Evolutionary conservation across 345 rosid species (phyloP).

Genomic region (Eucalyptus regnans): DNA sequence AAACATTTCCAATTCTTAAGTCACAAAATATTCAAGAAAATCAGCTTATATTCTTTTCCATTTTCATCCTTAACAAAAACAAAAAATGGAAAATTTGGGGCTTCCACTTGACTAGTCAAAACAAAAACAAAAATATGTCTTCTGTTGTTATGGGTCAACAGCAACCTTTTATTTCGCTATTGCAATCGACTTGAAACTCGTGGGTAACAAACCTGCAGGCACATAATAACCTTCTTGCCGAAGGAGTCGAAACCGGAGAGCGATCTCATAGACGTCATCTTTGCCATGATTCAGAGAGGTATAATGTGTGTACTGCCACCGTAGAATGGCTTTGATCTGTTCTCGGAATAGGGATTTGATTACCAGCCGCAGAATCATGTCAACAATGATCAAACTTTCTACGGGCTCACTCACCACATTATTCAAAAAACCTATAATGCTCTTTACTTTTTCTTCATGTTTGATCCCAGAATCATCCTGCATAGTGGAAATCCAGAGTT

Average conservation of each 20-base stretch:
- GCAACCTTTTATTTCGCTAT: background rate
- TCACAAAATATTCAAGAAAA: background rate
- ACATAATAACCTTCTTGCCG: slow-evolving; percentile 14
- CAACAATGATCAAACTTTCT: slow-evolving; percentile 15
- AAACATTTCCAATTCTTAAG: background rate
- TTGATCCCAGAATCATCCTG: too few relatives aligned
- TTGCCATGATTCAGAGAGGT: background rate
- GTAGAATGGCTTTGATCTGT: slow-evolving; percentile 22
- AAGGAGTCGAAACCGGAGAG: slow-evolving; percentile 17
- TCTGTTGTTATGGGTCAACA: background rate
- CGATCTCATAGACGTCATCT: background rate
- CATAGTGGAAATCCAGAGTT: too few relatives aligned
- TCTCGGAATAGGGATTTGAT: slow-evolving; percentile 14
- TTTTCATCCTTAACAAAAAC: background rate
- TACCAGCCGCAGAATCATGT: slow-evolving; percentile 32
- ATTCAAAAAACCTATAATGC: background rate
- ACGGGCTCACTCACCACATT: background rate
- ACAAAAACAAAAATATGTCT: too few relatives aligned
- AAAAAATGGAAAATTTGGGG: too few relatives aligned
- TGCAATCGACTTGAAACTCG: background rate
- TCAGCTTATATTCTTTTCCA: background rate
- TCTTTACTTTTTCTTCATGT: too few relatives aligned
- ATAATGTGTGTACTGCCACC: background rate
- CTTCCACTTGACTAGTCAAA: too few relatives aligned
- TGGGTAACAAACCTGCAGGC: background rate